phyloP scores from a whole-genome alignment of 305 asterid species.

The Lippia alba region DNA sequence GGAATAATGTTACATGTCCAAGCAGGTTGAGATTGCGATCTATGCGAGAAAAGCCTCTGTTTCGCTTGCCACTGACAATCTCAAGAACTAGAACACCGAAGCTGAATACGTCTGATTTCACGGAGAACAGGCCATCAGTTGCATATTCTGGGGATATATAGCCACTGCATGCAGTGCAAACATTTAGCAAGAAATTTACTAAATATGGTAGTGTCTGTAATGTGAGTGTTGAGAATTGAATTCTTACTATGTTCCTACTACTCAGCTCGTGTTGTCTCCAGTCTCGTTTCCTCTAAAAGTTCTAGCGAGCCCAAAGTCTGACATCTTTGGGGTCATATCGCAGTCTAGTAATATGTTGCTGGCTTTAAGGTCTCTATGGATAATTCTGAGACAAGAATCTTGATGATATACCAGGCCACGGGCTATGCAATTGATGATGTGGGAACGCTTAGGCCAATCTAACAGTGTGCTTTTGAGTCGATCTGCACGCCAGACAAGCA shows the following conservation, averaged over 20 bases:
- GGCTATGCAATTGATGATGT: not conserved
- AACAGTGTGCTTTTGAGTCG: not conserved
- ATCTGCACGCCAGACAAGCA: not conserved
- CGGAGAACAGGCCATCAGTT: not conserved
- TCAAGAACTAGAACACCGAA: not conserved
- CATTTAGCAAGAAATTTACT: not conserved
- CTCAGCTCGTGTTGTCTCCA: not conserved
- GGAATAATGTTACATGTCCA: not conserved
- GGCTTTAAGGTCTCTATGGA: not conserved
- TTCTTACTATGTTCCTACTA: not conserved
- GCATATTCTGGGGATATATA: not conserved
- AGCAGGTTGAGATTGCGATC: not conserved
- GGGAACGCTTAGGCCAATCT: not conserved
- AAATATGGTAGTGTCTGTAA: not conserved
- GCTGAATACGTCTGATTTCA: not conserved
- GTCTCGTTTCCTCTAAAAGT: not conserved
- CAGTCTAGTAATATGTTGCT: not conserved
- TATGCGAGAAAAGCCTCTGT: not conserved
- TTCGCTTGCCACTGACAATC: not conserved
- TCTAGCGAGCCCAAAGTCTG: not conserved
- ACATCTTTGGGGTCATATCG: not conserved
- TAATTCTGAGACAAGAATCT: not conserved
- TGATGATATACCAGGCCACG: not conserved
- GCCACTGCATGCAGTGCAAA: not conserved
- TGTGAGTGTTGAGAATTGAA: not conserved